Evolutionary conservation across 768 basidiomycete species (phyloP), one percentile per base, ranked within the genome.

Genomic region (Polyporus arcularius): DNA sequence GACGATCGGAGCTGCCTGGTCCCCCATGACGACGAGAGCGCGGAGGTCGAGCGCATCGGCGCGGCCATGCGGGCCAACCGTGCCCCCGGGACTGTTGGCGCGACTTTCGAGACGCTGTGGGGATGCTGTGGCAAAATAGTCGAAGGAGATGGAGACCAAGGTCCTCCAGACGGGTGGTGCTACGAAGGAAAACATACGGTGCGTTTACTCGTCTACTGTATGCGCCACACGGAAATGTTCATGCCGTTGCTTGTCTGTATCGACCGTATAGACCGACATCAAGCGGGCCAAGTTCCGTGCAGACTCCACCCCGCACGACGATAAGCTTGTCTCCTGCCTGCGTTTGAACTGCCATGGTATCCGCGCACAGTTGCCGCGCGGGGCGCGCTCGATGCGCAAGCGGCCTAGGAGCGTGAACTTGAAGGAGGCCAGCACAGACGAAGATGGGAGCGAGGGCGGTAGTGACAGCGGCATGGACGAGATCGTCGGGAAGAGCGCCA

Each of bases 81-180:
- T 35, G 73, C 53, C 26, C 46, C 64, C 4, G 63, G 66, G 5
- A 55, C 55, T 9, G 61, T 55, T 21, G 74, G 74, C 80, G 64
- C 65, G 43, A 74, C 69, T 28, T 78, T 80, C 60, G 81, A 83
- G 70, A 83, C 90, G 0, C 74, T 86, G 2, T 93, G 85, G 82
- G 84, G 82, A 3, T 93, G 91, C 74, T 93, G 90, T 71, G 87
- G 83, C 8, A 78, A 81, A 67, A 86, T 82, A 0, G 86, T 85
- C 6, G 86, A 90, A 28, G 90, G 90, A 0, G 85, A 88, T 63
- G 90, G 91, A 1, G 87, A 90, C 62, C 87, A 88, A 75, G 90
- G 90, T 0, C 90, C 91, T 1, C 91, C 90, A 1, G 89, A 91
- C 69, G 91, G 90, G 1, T 93, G 89, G 89, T 93, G 90, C 67